phyloP scores from a whole-genome alignment of 2,329 filamentous ascomycete species.

The Colletotrichum sp. region DNA sequence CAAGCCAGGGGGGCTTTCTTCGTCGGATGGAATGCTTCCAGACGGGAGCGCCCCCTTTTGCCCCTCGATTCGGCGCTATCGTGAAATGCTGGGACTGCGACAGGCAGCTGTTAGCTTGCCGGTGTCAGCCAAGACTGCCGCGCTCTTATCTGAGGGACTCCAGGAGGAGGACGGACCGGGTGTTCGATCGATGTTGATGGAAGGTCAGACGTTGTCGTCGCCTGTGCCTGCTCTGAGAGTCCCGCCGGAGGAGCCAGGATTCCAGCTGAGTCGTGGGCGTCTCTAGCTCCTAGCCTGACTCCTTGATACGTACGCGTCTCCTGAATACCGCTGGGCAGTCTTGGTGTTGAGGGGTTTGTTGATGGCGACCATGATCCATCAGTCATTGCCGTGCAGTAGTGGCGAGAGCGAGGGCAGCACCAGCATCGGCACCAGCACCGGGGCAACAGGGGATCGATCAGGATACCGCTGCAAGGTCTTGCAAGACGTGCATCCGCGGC shows the following conservation, averaged over 20 bases:
- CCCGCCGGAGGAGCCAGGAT: neutral
- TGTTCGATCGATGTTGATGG: neutral
- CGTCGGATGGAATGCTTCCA: neutral
- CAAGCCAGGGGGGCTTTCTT: neutral
- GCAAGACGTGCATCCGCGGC: neutral
- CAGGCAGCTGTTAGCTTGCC: neutral
- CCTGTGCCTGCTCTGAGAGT: neutral
- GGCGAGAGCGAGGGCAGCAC: neutral
- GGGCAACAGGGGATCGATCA: neutral
- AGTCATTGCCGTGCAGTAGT: neutral
- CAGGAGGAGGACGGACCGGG: neutral
- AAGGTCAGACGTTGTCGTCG: constrained; percentile 1
- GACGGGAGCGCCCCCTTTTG: neutral
- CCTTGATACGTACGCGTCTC: neutral
- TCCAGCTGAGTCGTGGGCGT: neutral
- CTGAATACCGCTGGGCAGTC: neutral
- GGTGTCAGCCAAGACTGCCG: constrained; percentile 9
- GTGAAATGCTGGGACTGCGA: neutral
- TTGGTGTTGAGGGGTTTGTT: neutral
- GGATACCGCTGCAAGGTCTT: neutral
- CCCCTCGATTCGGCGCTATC: neutral
- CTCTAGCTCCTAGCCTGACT: neutral
- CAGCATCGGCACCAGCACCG: neutral
- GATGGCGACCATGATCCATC: neutral
- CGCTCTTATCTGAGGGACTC: neutral